Evolutionary conservation across 768 basidiomycete genomes (phyloP).

Genomic region (Lanmaoa pseudosensibilis): DNA sequence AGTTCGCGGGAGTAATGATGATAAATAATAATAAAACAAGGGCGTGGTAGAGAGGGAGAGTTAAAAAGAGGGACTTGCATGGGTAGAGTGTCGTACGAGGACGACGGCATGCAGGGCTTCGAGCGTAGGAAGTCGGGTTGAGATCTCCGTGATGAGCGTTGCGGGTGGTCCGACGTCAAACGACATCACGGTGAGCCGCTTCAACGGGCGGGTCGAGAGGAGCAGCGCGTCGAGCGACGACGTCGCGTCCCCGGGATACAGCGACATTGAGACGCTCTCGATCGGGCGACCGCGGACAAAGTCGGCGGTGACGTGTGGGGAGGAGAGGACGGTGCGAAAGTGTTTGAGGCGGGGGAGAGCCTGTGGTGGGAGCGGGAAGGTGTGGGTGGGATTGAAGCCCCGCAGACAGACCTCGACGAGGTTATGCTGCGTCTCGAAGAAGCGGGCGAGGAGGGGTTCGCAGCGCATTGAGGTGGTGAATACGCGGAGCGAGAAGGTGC

Average conservation of each 20-base stretch:
- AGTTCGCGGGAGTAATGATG: neutral
- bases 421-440: slow-evolving; percentile 50
- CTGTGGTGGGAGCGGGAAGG: slow-evolving; percentile 34
- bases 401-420: slow-evolving; percentile 56
- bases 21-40: neutral
- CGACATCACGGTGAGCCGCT: slow-evolving; percentile 56
- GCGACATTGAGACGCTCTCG: slow-evolving; percentile 51
- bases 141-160: slow-evolving; percentile 48
- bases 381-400: slow-evolving; percentile 43
- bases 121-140: slow-evolving; percentile 46
- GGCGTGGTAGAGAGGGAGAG: too few species aligned
- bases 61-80: slow-evolving; percentile 43
- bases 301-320: slow-evolving; percentile 43
- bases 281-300: slow-evolving; percentile 51
- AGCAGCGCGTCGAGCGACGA: slow-evolving; percentile 46
- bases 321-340: slow-evolving; percentile 56
- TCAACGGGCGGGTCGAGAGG: slow-evolving; percentile 39
- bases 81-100: slow-evolving; percentile 47
- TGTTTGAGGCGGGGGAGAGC: slow-evolving; percentile 49
- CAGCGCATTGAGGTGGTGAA: slow-evolving; percentile 61
- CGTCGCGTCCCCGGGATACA: slow-evolving; percentile 43
- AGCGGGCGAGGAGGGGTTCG: slow-evolving; percentile 44
- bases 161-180: slow-evolving; percentile 50
- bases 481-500: slow-evolving; percentile 44
- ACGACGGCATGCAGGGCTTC: slow-evolving; percentile 65